Evolutionary conservation across 306 rosid species (phyloP).

Genomic region (Quercus alba): DNA sequence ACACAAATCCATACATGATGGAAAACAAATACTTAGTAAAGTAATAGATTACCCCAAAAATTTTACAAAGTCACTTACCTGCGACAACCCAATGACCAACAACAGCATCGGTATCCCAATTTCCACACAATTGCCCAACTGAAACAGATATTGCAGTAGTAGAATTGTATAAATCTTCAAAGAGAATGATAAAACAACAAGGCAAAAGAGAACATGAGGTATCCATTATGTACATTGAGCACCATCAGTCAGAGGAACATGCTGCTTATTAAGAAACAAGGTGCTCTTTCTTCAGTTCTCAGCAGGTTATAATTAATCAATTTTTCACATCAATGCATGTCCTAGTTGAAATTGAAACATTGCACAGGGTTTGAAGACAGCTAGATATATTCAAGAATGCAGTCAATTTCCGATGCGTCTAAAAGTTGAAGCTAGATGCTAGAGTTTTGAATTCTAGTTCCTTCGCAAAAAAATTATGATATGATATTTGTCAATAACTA

Average conservation of each 20-base stretch:
- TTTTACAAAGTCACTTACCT: conserved; percentile 51
- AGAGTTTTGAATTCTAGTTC: background rate
- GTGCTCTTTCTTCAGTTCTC: background rate
- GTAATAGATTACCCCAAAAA: background rate
- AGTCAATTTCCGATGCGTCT: background rate
- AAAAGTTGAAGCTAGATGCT: background rate
- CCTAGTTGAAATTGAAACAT: background rate
- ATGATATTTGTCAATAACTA: background rate
- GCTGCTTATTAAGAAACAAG: conserved; percentile 5
- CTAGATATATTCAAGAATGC: background rate
- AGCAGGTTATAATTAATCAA: background rate
- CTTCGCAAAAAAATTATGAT: background rate
- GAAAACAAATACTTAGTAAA: background rate
- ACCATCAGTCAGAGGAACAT: conserved; percentile 4
- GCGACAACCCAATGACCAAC: conserved; percentile 80
- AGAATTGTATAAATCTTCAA: background rate
- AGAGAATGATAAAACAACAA: background rate
- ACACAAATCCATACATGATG: conserved; percentile 7
- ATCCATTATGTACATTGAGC: conserved; percentile 10
- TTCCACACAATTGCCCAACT: conserved; percentile 93
- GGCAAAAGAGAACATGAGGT: background rate
- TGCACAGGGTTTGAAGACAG: background rate
- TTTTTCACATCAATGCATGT: background rate
- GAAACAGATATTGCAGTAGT: conserved; percentile 29
- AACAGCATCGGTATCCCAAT: conserved; percentile 89